Conservation (phyloP, 1,284 basidiomycete species). For the Irpex sp. region DNA sequence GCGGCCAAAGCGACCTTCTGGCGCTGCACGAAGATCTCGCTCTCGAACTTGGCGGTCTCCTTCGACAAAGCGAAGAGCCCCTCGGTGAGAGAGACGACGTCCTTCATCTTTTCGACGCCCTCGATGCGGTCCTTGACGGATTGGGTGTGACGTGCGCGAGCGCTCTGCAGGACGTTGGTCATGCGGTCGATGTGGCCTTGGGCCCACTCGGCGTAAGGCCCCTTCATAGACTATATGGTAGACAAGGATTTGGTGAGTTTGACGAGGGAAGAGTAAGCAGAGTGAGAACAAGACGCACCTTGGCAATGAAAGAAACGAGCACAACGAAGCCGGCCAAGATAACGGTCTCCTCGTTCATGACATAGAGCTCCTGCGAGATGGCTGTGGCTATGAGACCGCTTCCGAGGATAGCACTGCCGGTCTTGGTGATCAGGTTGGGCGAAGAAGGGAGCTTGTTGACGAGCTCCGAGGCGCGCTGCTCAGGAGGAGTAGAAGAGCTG, state of each 20-base stretch:
- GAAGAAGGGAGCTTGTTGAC: constrained; percentile 92
- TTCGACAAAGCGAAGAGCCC: constrained; percentile 92
- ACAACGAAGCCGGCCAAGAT: constrained; percentile 83
- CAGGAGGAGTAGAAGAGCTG: constrained; percentile 67
- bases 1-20: constrained; percentile 86
- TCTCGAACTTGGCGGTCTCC: constrained; percentile 93
- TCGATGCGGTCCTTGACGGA: constrained; percentile 93
- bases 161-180: constrained; percentile 77
- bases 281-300: constrained; percentile 50
- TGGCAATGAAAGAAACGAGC: constrained; percentile 84
- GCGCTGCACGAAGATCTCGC: constrained; percentile 86
- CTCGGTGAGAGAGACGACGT: constrained; percentile 88
- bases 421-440: constrained; percentile 89
- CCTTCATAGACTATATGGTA: constrained; percentile 38
- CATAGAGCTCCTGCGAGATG: constrained; percentile 97
- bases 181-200: constrained; percentile 83
- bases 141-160: constrained; percentile 88
- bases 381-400: constrained; percentile 89
- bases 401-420: constrained; percentile 87
- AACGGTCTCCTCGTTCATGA: constrained; percentile 94
- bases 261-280: neutral
- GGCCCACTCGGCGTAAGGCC: constrained; percentile 94
- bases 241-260: neutral
- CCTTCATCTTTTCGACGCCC: constrained; percentile 90
- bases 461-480: constrained; percentile 87